Percentiles rank a stretch among this genome's conserved stretches.
These are phyloP conservation scores for Melocanna baccifera DNA, from an alignment of 176 grass and related monocot species.

Conservation along the genomic window DNA sequence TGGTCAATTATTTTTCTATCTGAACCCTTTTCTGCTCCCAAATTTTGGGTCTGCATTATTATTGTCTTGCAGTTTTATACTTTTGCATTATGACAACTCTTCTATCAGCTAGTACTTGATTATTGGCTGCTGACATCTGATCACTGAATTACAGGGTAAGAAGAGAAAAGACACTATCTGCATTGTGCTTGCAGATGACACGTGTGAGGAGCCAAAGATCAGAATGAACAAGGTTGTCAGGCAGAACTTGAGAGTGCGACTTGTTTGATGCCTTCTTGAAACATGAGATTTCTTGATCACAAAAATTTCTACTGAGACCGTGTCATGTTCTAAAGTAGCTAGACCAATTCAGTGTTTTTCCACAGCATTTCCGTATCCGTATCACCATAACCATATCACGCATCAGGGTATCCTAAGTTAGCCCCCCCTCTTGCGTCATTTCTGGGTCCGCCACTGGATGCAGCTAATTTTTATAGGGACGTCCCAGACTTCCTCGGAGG, in stretches of 20 bases:
- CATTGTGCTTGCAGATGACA: slow-evolving; percentile 72
- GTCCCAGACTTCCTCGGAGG: not conserved
- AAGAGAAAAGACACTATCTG: slow-evolving; percentile 84
- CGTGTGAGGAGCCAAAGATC: slow-evolving; percentile 70
- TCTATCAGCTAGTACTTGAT: not conserved
- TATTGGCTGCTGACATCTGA: slow-evolving; percentile 14
- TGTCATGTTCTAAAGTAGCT: not conserved
- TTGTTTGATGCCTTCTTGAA: slow-evolving; percentile 79
- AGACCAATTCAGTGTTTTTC: not conserved
- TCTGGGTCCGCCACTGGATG: too few species aligned
- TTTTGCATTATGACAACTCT: not conserved
- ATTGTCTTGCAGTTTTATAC: not conserved
- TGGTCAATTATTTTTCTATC: not conserved
- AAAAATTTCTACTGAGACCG: not conserved
- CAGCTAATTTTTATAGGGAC: not conserved
- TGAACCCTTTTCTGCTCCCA: not conserved
- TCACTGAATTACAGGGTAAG: slow-evolving; percentile 56
- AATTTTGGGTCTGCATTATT: not conserved
- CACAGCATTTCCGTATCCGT: not conserved
- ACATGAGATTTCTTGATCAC: slow-evolving; percentile 44
- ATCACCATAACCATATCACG: too few species aligned
- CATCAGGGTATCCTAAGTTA: too few species aligned
- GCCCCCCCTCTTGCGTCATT: too few species aligned
- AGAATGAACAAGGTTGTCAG: slow-evolving; percentile 85
- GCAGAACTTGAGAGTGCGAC: slow-evolving; percentile 65